Percentiles rank a stretch among this genome's conserved stretches.
Evolutionary conservation across 305 asterid genomes (phyloP).

Genomic region (Fraxinus baroniana): DNA sequence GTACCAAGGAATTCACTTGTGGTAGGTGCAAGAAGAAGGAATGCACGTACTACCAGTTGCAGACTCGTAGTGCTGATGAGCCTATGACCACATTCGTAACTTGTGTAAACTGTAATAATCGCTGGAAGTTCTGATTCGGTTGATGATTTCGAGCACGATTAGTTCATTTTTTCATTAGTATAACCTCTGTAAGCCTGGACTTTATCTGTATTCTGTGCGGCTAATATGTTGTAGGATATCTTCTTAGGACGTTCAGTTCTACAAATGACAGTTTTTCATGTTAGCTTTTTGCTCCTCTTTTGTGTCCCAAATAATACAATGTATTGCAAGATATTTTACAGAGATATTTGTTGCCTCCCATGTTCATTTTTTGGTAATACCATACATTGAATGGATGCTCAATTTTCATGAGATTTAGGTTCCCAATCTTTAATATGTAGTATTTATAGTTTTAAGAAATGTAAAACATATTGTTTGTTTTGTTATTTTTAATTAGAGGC

Average conservation of each 20-base stretch:
- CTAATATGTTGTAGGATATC: not conserved
- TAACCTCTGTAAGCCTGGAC: not conserved
- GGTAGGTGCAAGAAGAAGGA: slow-evolving; percentile 65
- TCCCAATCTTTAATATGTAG: too few species aligned
- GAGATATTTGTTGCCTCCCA: too few species aligned
- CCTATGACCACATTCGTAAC: slow-evolving; percentile 90
- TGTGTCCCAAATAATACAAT: too few species aligned
- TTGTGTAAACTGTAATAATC: slow-evolving; percentile 72
- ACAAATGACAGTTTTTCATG: not conserved
- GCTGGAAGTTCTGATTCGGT: slow-evolving; percentile 74
- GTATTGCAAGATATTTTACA: too few species aligned
- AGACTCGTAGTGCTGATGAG: slow-evolving; percentile 91
- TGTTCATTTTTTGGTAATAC: too few species aligned
- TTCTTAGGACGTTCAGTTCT: not conserved
- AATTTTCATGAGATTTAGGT: too few species aligned
- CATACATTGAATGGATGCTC: too few species aligned
- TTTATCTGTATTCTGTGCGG: not conserved
- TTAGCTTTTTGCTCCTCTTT: not conserved
- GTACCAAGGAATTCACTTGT: slow-evolving; percentile 76
- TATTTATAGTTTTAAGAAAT: too few species aligned
- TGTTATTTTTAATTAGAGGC: too few species aligned
- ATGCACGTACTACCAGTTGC: slow-evolving; percentile 77
- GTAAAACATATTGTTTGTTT: too few species aligned
- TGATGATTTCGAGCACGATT: slow-evolving; percentile 20
- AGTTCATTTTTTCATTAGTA: slow-evolving; percentile 8